Evolutionary conservation across 805 yeast species (phyloP), one percentile per base, ranked within the genome.

Genomic region (Saccharomycopsis lassenensis): DNA sequence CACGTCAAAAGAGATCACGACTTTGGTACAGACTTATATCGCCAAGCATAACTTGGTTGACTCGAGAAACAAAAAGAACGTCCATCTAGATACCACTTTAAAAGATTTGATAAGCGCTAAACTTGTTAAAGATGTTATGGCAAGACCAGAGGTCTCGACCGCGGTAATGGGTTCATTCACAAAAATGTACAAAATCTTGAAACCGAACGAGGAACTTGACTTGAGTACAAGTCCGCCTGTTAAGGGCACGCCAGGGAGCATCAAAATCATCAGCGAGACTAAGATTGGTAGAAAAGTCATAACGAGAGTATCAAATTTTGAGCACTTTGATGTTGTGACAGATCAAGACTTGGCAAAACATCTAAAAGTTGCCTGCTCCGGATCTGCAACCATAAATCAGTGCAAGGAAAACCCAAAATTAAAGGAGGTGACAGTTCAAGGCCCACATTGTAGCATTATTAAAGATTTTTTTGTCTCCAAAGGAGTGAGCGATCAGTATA

Each of bases 381-480:
- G 95, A 0, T 83, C 96, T 0, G 69, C 91, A 0, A 76, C 95
- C 0, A 66, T 82, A 7, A 78, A 77, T 0, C 74, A 71, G 20
- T 69, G 73, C 28, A 61, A 62, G 11, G 70, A 69, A 26, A 67
- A 71, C 35, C 77, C 77, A 4, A 68, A 65, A 25, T 49, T 68
- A 0, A 55, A 64, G 27, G 93, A 83, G 48, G 85, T 91, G 3
- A 67, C 75, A 31, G 94, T 91, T 2, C 97, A 91, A 59, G 98
- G 98, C 0, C 81, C 89, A 2, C 97, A 89, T 52, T 74, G 75
- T 17, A 67, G 71, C 31, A 54, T 67, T 0, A 71, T 80, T 7
- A 59, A 65, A n/a, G 77, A 75, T 2, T 53, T 77, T 30, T 57
- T 87, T 39, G 65, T 59, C 29, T 60, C 59, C 4, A 61, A 73